Percentiles rank a stretch among this genome's conserved stretches.
These are phyloP conservation scores for Capsicum chinense DNA, from an alignment of 257 asterid genomes.

Conservation along the genomic window DNA sequence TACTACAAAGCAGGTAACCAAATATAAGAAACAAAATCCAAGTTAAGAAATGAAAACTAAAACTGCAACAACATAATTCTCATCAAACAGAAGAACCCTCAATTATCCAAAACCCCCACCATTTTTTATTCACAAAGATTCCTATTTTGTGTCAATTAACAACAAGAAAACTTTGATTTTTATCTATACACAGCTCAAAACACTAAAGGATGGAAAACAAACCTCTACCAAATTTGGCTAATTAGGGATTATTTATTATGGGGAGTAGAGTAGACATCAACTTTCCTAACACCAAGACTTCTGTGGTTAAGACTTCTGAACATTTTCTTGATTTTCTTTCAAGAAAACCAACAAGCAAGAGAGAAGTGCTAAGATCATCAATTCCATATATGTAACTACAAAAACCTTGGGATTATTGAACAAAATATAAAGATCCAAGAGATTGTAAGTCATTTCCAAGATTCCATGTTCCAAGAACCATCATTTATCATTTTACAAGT, in stretches of 20 bases:
- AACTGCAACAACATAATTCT: not conserved
- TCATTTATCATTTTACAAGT: not conserved
- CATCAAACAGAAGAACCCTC: not conserved
- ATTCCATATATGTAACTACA: not conserved
- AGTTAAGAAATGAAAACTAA: not conserved
- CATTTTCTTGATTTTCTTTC: not conserved
- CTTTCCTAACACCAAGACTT: not conserved
- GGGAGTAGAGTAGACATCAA: not conserved
- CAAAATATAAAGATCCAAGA: constrained; percentile 21
- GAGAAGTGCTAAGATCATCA: not conserved
- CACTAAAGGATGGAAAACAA: not conserved
- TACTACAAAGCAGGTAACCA: not conserved
- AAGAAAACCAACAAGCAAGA: not conserved
- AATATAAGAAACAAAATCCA: not conserved
- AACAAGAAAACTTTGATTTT: not conserved
- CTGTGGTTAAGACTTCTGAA: not conserved
- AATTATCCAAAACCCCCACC: not conserved
- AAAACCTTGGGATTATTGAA: not conserved
- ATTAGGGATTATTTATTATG: not conserved
- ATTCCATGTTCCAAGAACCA: not conserved
- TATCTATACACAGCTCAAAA: not conserved
- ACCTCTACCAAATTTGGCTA: not conserved
- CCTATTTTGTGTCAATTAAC: not conserved
- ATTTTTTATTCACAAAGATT: not conserved
- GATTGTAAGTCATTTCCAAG: not conserved